Evolutionary conservation across 352 stramenopile species (phyloP), one percentile per base, ranked within the genome.

Genomic region (Phytopythium chamaehyphon): DNA sequence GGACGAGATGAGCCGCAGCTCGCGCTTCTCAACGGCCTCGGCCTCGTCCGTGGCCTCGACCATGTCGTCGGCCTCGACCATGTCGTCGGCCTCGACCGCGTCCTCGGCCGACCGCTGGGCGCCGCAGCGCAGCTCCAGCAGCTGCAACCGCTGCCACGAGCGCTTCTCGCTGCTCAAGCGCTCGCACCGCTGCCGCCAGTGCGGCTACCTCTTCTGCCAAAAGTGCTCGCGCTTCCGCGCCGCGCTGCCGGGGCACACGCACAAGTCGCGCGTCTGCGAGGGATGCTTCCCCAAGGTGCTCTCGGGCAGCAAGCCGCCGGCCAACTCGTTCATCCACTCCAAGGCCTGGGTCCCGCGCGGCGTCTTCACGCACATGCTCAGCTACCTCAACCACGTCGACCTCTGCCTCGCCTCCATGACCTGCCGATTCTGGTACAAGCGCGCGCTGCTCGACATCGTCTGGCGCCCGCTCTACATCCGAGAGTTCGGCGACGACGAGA

Each of bases 371-470:
- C 80, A 90, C 59, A 94, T 94, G 84, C 62, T 93, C 38, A 85
- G 84, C 50, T 94, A 89, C 44, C 50, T 94, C 45, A 92, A 94
- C 66, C 83, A 93, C 64, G 84, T 93, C 26, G 84, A 94, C 40
- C 51, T 94, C 36, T 88, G 76, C 52, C 55, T 94, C 22, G 84
- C 83, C 39, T 89, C 79, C 7, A 94, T 94, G 84, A 88, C 79
- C 11, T 94, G 84, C 44, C 68, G 82, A 3, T 91, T 90, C 54
- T 94, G 81, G 81, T 92, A 91, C 71, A 90, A 91, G 60, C 69
- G 84, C 45, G 82, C 84, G 45, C 57, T 90, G 52, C 65, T 94
- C 33, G 84, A 94, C 56, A 88, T 94, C 45, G 88, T 73, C 42
- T 94, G 84, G 84, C 79, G 81, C 6, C 84, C 84, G 23, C 57